Evolutionary conservation across 2,329 filamentous ascomycete species (phyloP).

Genomic region (Phoma herbarum): DNA sequence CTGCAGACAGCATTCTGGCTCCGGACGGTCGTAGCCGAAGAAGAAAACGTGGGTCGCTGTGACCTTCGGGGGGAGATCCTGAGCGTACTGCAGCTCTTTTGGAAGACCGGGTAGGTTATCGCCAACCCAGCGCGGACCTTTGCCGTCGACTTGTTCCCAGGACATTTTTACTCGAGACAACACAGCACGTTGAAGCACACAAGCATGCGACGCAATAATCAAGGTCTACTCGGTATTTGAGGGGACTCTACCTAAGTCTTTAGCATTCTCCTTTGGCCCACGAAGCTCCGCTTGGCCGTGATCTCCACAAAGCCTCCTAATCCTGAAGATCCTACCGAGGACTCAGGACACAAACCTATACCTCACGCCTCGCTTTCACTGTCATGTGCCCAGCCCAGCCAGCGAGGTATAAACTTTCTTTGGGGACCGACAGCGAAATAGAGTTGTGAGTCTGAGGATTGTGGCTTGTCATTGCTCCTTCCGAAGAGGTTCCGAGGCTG

Average conservation of each 20-base stretch:
- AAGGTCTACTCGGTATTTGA: not conserved
- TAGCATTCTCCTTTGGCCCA: not conserved
- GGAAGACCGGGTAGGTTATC: not conserved
- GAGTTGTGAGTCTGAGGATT: not conserved
- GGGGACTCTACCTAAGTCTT: not conserved
- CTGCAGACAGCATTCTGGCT: constrained; percentile 1
- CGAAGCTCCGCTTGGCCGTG: not conserved
- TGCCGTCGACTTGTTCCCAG: not conserved
- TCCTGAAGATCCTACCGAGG: not conserved
- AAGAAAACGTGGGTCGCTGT: not conserved
- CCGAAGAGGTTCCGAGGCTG: constrained; percentile 1
- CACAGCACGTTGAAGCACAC: not conserved
- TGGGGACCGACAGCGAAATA: not conserved
- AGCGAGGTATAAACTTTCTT: not conserved
- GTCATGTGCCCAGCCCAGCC: not conserved
- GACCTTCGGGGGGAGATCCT: not conserved
- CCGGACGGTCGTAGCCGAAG: constrained; percentile 1
- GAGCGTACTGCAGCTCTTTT: not conserved
- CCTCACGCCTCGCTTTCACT: not conserved
- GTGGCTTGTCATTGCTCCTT: not conserved
- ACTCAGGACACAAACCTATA: not conserved
- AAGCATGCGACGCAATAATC: not conserved
- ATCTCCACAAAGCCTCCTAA: not conserved
- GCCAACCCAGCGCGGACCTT: not conserved
- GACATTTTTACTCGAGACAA: not conserved